These are phyloP conservation scores for Taphrina communis DNA, from an alignment of 1,139 yeast species.

Conservation along the genomic window DNA sequence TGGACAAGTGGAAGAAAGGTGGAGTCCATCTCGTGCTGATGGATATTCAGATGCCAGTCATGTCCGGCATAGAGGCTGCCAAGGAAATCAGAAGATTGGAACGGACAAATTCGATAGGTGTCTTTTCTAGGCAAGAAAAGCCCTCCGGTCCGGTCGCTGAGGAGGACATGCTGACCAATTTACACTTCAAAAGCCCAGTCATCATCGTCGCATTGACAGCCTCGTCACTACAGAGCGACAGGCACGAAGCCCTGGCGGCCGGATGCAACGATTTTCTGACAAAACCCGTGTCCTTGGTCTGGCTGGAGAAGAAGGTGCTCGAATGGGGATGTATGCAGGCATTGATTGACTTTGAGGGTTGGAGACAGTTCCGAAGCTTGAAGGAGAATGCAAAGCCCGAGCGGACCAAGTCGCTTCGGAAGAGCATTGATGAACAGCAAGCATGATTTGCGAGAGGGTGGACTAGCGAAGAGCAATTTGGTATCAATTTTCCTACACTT, in stretches of 20 bases:
- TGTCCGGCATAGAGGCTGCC: conserved; percentile 92
- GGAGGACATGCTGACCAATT: conserved; percentile 59
- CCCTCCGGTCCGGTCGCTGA: conserved; percentile 49
- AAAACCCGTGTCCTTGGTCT: conserved; percentile 92
- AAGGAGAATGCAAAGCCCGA: conserved; percentile 8
- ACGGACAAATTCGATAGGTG: conserved; percentile 79
- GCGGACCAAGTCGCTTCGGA: not conserved
- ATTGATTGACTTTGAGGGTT: conserved; percentile 90
- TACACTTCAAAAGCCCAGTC: conserved; percentile 82
- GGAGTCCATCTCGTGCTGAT: conserved; percentile 89
- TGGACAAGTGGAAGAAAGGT: conserved; percentile 89
- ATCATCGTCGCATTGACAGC: conserved; percentile 97
- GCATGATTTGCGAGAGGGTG: not conserved
- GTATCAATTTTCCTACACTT: not conserved
- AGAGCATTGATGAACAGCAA: not conserved
- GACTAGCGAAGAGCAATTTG: conserved; percentile 8
- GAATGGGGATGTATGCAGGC: conserved; percentile 90
- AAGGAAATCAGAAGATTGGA: conserved; percentile 86
- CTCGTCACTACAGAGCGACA: conserved; percentile 82
- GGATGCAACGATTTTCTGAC: conserved; percentile 97
- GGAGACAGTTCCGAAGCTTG: conserved; percentile 66
- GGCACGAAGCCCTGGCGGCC: conserved; percentile 89
- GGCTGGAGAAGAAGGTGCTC: conserved; percentile 91
- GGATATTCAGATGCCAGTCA: conserved; percentile 94
- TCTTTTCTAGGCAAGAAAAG: conserved; percentile 59